Evolutionary conservation across 768 basidiomycete genomes (phyloP).

Genomic region (Boletus edulis): DNA sequence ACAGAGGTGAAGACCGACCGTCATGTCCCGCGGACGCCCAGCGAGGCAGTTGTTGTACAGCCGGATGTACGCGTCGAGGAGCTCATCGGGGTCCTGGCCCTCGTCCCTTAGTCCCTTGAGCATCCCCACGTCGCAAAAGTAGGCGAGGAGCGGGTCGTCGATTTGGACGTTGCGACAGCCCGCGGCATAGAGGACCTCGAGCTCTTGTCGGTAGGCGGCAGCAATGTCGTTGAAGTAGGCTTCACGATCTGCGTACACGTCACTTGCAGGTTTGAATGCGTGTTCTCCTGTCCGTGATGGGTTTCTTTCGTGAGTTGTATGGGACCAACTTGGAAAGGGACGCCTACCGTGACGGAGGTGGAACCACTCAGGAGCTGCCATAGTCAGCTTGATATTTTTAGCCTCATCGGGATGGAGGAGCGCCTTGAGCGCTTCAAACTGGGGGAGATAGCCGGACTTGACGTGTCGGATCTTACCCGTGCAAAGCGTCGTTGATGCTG

Average conservation of each 20-base stretch:
- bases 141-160: slow-evolving; percentile 49
- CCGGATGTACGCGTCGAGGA: slow-evolving; percentile 59
- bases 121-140: slow-evolving; percentile 64
- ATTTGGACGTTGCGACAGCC: slow-evolving; percentile 45
- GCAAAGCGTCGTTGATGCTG: slow-evolving; percentile 21
- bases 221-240: slow-evolving; percentile 52
- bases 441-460: slow-evolving; percentile 58
- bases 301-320: background rate
- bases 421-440: slow-evolving; percentile 60
- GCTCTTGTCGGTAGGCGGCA: slow-evolving; percentile 43
- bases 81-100: slow-evolving; percentile 57
- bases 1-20: slow-evolving; percentile 42
- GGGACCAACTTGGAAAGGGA: background rate
- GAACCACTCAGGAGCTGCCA: slow-evolving; percentile 72
- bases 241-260: slow-evolving; percentile 24
- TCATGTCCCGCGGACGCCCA: slow-evolving; percentile 38
- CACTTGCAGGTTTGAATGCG: slow-evolving; percentile 12
- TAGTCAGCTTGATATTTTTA: slow-evolving; percentile 64
- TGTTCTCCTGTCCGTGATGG: slow-evolving; percentile 15
- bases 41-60: slow-evolving; percentile 39
- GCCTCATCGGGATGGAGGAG: slow-evolving; percentile 61
- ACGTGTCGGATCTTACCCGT: slow-evolving; percentile 64
- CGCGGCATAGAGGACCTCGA: slow-evolving; percentile 42
- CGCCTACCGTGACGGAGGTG: slow-evolving; percentile 61
- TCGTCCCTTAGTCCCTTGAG: slow-evolving; percentile 55